These are phyloP conservation scores for Adansonia rubrostipa DNA, from an alignment of 441 rosid species.

Conservation along the genomic window DNA sequence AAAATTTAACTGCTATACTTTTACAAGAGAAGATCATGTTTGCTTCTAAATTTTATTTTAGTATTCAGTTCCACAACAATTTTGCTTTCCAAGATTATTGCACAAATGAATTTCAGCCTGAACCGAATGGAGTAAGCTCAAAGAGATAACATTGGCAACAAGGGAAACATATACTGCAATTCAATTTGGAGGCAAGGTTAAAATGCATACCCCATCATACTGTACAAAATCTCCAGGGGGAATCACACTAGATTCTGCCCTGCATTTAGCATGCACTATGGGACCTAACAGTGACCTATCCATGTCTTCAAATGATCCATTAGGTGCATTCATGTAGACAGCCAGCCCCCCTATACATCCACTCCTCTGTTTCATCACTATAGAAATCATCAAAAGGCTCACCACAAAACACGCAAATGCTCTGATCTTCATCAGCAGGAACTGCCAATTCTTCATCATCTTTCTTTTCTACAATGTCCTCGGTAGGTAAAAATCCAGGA, in stretches of 20 bases:
- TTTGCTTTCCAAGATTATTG: background rate
- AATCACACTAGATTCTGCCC: conserved; percentile 73
- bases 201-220: conserved; percentile 61
- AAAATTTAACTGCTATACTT: background rate
- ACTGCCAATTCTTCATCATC: conserved; percentile 94
- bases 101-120: background rate
- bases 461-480: conserved; percentile 70
- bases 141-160: background rate
- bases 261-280: conserved; percentile 98
- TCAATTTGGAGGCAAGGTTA: conserved; percentile 15
- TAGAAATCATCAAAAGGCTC: conserved; percentile 94
- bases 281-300: conserved; percentile 90
- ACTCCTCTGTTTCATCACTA: conserved; percentile 94
- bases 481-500: conserved; percentile 87
- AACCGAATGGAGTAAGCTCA: background rate
- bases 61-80: background rate
- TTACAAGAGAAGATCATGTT: background rate
- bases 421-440: conserved; percentile 97
- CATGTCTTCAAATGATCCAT: conserved; percentile 57
- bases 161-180: background rate
- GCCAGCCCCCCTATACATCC: conserved; percentile 93
- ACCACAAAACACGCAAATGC: conserved; percentile 88
- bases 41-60: conserved; percentile 5
- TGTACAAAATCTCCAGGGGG: conserved; percentile 51
- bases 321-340: conserved; percentile 73